Percentiles rank a stretch among this genome's conserved stretches.
Conservation (phyloP, 208 protist genomes). For the Lotmaria passim region DNA sequence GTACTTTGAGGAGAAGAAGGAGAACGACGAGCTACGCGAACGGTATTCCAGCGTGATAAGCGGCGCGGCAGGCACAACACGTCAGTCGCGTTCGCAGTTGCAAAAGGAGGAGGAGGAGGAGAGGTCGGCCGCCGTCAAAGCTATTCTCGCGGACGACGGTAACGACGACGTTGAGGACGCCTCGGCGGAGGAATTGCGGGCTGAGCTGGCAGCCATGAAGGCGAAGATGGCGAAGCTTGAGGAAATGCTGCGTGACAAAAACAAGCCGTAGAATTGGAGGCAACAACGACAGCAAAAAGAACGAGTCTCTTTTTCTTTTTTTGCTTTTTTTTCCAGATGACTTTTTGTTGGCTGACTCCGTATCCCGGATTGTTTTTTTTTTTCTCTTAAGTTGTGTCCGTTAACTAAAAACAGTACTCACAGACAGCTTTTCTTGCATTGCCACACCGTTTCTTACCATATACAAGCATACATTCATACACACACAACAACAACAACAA, state of each 20-base stretch:
- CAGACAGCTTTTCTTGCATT: no score
- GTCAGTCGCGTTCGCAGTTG: background rate
- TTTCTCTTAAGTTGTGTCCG: no score
- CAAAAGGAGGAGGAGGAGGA: background rate
- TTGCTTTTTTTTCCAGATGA: conserved; percentile 1
- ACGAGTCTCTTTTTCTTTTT: no score
- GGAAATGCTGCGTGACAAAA: conserved; percentile 40
- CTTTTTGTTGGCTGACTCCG: no score
- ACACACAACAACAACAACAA: no score
- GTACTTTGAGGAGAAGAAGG: conserved; percentile 31
- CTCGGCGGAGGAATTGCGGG: conserved; percentile 30
- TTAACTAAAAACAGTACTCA: no score
- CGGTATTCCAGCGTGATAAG: background rate
- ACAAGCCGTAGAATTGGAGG: no score
- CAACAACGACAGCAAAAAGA: background rate
- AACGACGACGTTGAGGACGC: background rate
- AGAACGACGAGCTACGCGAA: conserved; percentile 13
- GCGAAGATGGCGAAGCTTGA: conserved; percentile 61
- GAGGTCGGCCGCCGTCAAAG: background rate
- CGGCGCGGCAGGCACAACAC: background rate
- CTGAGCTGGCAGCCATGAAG: conserved; percentile 61
- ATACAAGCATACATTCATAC: no score
- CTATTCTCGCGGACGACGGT: background rate
- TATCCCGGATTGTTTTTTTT: no score
- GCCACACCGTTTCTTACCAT: no score